These are phyloP conservation scores for Suillus plorans DNA, from an alignment of 768 basidiomycete species.

Conservation along the genomic window DNA sequence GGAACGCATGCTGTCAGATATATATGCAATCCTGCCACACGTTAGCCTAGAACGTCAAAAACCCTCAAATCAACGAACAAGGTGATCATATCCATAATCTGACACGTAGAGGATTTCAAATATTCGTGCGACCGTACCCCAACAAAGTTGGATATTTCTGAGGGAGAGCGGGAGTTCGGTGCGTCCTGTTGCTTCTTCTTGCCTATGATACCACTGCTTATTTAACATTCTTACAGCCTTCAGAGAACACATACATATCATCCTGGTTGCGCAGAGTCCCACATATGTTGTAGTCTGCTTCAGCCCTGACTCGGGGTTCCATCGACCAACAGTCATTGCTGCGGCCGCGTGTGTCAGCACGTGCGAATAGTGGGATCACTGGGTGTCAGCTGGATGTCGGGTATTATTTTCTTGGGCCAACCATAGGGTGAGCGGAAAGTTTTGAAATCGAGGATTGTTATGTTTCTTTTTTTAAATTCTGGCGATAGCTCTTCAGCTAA, in stretches of 20 bases:
- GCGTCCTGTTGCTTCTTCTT: not conserved
- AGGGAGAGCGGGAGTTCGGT: not conserved
- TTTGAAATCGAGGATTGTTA: not conserved
- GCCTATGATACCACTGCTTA: not conserved
- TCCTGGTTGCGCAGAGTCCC: not conserved
- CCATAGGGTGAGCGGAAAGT: not conserved
- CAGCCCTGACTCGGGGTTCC: not conserved
- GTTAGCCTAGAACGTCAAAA: not conserved
- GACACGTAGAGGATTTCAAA: not conserved
- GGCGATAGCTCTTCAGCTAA: not conserved
- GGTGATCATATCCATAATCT: not conserved
- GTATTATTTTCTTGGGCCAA: not conserved
- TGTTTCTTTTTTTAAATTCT: too few relatives aligned
- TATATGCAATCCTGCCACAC: not conserved
- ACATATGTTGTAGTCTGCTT: not conserved
- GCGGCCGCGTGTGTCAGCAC: not conserved
- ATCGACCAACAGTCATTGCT: not conserved
- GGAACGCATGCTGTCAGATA: not conserved
- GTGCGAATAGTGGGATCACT: not conserved
- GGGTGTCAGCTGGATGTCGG: not conserved
- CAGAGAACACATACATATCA: not conserved
- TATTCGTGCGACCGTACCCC: not conserved
- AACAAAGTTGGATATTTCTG: not conserved
- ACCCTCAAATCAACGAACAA: too few relatives aligned
- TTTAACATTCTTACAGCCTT: not conserved